Evolutionary conservation across 176 grass and related monocot species (phyloP).

Genomic region (Otatea glauca): DNA sequence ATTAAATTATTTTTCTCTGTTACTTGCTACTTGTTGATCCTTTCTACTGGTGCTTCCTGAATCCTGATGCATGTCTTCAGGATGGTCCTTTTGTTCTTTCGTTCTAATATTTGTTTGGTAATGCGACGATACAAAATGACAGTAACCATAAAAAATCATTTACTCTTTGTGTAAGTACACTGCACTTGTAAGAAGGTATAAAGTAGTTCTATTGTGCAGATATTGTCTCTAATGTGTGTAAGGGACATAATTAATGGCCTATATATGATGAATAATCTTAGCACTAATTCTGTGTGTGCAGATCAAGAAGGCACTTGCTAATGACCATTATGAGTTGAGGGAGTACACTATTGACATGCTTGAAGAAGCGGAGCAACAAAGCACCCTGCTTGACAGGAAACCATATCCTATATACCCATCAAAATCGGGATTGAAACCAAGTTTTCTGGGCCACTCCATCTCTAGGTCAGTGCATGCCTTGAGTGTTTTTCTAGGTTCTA

Average conservation of each 20-base stretch:
- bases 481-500: constrained; percentile 16
- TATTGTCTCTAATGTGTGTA: constrained; percentile 21
- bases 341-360: constrained; percentile 74
- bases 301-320: constrained; percentile 61
- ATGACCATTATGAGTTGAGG: constrained; percentile 79
- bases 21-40: constrained; percentile 29
- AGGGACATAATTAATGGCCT: neutral
- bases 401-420: constrained; percentile 91
- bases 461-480: constrained; percentile 61
- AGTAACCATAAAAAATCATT: constrained; percentile 13
- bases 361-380: constrained; percentile 61
- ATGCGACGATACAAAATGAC: neutral
- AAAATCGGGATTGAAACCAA: constrained; percentile 74
- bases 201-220: constrained; percentile 2
- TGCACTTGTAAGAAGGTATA: neutral
- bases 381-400: constrained; percentile 64
- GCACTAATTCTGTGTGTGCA: constrained; percentile 39
- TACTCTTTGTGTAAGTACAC: constrained; percentile 1
- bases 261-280: constrained; percentile 34
- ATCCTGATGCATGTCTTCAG: neutral
- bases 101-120: constrained; percentile 34
- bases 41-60: constrained; percentile 26
- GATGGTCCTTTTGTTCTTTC: constrained; percentile 2
- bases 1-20: constrained; percentile 37
- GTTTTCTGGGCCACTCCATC: constrained; percentile 61